Base-by-base conservation (phyloP, 352 stramenopile genomes). In the Globisporangium parvum region DNA sequence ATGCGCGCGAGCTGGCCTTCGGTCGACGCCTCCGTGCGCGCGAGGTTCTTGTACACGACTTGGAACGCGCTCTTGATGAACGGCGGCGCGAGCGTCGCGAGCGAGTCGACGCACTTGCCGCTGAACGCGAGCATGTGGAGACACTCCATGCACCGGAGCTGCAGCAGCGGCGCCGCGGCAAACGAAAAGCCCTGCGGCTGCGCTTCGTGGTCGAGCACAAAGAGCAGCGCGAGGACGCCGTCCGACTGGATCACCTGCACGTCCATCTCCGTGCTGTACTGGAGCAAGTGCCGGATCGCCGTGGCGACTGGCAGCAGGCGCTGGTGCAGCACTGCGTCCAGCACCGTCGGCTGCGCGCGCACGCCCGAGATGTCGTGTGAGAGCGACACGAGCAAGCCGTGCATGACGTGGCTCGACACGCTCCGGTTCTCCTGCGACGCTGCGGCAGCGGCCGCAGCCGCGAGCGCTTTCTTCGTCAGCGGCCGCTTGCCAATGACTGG, bases 61-160 rank as follows among this genome's bases (percentile, higher is more conserved):
- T 89, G 68, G 67, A 95, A 95, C 17, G 72, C 69, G 57, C 82
- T 93, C 62, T 87, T 93, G 63, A 95, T 85, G 59, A 89, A 95
- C 14, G 80, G 79, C 50, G 80, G 79, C n/a, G 89, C 71, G 17
- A 80, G 73, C 8, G 79, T 89, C 18, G 82, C 85, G 21, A 95
- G 61, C 21, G 76, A 61, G 49, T 95, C 82, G 2, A 93, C 60
- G 52, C 82, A 92, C 46, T 86, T 91, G 11, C 79, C 76, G 46
- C 82, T 93, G 62, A 95, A 95, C 45, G 84, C 88, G n/a, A 92
- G 61, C 66, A 93, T 92, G 58, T 95, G 85, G 18, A 95, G 59
- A 44, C 85, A 92, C 55, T 95, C 85, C 44, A 95, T 83, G 51
- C 80, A 91, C n/a, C 85, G 75, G 28, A 93, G 61, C 46, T 89